Conservation (phyloP, 176 grass and related monocot genomes). For the Raddia distichophylla region DNA sequence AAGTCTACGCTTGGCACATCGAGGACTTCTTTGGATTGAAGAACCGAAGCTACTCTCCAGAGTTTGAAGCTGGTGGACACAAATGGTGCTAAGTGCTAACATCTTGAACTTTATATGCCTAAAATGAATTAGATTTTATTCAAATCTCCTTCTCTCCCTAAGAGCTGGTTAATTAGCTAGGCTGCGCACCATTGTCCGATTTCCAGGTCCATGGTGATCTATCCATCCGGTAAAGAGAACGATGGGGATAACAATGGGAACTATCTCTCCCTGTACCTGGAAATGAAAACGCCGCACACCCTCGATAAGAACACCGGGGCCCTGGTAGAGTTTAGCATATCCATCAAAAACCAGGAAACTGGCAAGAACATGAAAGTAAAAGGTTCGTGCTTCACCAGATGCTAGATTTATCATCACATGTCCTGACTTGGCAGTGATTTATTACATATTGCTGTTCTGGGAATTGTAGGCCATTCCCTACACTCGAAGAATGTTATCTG, state of each 20-base stretch:
- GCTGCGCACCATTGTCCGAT: neutral
- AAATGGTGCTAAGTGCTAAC: slow-evolving; percentile 30
- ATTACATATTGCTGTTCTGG: neutral
- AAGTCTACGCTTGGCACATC: slow-evolving; percentile 35
- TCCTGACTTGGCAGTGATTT: neutral
- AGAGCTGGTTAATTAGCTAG: neutral
- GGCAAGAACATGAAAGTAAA: neutral
- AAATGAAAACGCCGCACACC: neutral
- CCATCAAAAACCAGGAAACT: slow-evolving; percentile 35
- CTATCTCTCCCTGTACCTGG: slow-evolving; percentile 25
- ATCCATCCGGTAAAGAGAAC: neutral
- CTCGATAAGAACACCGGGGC: neutral
- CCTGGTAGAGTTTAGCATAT: slow-evolving; percentile 36
- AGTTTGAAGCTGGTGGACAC: slow-evolving; percentile 33
- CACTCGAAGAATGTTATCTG: neutral
- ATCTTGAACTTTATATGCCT: slow-evolving; percentile 4
- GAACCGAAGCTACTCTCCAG: slow-evolving; percentile 7
- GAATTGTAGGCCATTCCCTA: slow-evolving; percentile 8
- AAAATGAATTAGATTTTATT: slow-evolving; percentile 15
- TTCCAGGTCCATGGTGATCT: slow-evolving; percentile 27
- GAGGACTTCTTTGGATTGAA: slow-evolving; percentile 37
- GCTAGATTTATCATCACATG: neutral
- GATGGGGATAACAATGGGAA: neutral
- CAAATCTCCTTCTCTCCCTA: neutral
- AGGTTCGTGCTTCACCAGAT: slow-evolving; percentile 9